Evolutionary conservation across 1,284 basidiomycete genomes (phyloP).

Genomic region (Irpex sp.): DNA sequence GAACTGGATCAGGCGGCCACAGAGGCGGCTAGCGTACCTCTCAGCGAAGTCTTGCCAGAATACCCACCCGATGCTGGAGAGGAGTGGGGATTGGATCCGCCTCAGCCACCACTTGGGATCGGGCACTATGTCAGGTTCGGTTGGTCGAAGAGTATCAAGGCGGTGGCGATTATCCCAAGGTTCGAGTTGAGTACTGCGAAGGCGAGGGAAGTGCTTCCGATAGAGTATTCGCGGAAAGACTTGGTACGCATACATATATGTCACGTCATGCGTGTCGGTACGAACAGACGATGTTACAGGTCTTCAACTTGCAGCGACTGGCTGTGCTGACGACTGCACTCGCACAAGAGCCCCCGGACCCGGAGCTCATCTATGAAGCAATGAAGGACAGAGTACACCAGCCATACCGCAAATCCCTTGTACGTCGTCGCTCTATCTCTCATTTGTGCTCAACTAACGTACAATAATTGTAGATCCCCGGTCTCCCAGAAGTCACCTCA

Average conservation of each 20-base stretch:
- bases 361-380: conserved; percentile 94
- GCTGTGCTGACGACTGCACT: conserved; percentile 98
- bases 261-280: background rate
- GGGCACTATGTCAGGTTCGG: conserved; percentile 93
- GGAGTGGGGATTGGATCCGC: conserved; percentile 87
- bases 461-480: too few relatives aligned
- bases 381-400: conserved; percentile 99
- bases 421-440: too few relatives aligned
- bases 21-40: conserved; percentile 82
- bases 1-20: conserved; percentile 79
- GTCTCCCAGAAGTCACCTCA: conserved; percentile 86
- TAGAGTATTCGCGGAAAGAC: conserved; percentile 84
- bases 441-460: too few relatives aligned
- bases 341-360: conserved; percentile 85
- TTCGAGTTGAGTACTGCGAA: conserved; percentile 97
- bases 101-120: conserved; percentile 83
- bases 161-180: conserved; percentile 90
- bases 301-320: conserved; percentile 96
- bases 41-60: conserved; percentile 96
- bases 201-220: conserved; percentile 85
- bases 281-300: conserved; percentile 39
- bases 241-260: conserved; percentile 60
- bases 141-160: conserved; percentile 86
- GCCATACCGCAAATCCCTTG: conserved; percentile 87
- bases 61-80: conserved; percentile 91